Evolutionary conservation across 2,329 filamentous ascomycete genomes (phyloP).

Genomic region (Claviceps sp.): DNA sequence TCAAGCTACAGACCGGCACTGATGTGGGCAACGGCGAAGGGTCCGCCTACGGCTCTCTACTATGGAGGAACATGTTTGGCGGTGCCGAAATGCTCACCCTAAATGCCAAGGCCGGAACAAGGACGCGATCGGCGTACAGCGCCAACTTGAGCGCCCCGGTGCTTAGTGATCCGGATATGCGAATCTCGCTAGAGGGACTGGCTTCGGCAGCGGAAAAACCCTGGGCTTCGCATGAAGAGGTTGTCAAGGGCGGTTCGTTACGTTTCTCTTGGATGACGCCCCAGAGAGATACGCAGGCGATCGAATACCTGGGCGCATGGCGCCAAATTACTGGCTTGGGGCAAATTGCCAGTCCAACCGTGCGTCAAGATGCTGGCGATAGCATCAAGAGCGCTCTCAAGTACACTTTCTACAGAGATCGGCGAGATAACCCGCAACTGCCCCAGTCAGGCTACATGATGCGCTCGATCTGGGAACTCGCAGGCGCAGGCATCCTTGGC

Average conservation of each 20-base stretch:
- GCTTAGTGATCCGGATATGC: conserved; percentile 68
- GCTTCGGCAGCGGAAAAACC: conserved; percentile 77
- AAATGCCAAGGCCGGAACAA: conserved; percentile 77
- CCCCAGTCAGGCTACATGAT: conserved; percentile 72
- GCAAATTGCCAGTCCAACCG: conserved; percentile 62
- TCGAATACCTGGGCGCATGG: conserved; percentile 75
- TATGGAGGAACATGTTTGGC: conserved; percentile 86
- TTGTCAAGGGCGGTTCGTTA: conserved; percentile 61
- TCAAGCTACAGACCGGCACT: conserved; percentile 87
- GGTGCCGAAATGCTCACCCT: conserved; percentile 82
- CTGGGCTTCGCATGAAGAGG: conserved; percentile 91
- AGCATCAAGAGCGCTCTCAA: conserved; percentile 77
- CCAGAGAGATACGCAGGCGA: conserved; percentile 55
- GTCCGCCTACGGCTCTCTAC: conserved; percentile 76
- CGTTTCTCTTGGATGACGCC: conserved; percentile 62
- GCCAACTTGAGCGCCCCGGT: conserved; percentile 74
- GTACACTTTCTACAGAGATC: conserved; percentile 69
- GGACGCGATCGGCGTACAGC: conserved; percentile 84
- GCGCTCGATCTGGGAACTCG: conserved; percentile 69
- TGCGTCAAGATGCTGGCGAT: conserved; percentile 79
- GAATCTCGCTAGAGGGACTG: conserved; percentile 65
- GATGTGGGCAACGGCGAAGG: conserved; percentile 90
- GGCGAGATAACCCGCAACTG: conserved; percentile 72
- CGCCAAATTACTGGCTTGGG: conserved; percentile 74
- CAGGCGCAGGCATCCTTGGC: conserved; percentile 67